Percentiles rank a stretch among this genome's conserved stretches.
phyloP scores from a whole-genome alignment of 73 alveolate genomes.

The Symbiodinium pilosum region DNA sequence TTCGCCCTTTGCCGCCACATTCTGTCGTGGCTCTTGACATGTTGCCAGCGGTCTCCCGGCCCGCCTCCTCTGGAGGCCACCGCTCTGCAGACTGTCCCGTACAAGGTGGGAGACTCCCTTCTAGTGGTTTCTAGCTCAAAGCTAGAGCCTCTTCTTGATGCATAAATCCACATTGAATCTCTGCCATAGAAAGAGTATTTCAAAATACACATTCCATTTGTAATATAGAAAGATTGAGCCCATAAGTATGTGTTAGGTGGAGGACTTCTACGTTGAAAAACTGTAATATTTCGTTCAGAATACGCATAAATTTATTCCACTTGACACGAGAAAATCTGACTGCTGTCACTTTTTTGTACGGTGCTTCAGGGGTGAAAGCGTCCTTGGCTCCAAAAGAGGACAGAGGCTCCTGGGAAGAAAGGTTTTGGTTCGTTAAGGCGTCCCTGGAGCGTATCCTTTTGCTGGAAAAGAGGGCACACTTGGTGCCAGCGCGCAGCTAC shows the following conservation, averaged over 20 bases:
- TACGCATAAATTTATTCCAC: not conserved
- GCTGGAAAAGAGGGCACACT: too few relatives aligned
- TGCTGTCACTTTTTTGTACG: too few relatives aligned
- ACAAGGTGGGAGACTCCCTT: not conserved
- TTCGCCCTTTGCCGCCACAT: not conserved
- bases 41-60: not conserved
- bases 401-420: too few relatives aligned
- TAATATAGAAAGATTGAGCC: not conserved
- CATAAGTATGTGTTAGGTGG: too few relatives aligned
- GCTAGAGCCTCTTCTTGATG: not conserved
- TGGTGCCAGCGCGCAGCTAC: too few relatives aligned
- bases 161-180: not conserved
- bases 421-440: too few relatives aligned
- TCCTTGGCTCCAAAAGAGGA: too few relatives aligned
- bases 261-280: too few relatives aligned
- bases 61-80: constrained; percentile 12
- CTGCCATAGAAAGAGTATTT: not conserved
- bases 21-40: not conserved
- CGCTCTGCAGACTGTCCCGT: not conserved
- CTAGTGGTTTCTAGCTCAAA: not conserved
- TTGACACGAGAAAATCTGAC: not conserved
- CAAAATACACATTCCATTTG: not conserved
- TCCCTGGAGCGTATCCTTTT: too few relatives aligned
- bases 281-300: not conserved
- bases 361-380: too few relatives aligned